Conservation (phyloP, 2,329 filamentous ascomycete species). For the Acephala macrosclerotiorum region DNA sequence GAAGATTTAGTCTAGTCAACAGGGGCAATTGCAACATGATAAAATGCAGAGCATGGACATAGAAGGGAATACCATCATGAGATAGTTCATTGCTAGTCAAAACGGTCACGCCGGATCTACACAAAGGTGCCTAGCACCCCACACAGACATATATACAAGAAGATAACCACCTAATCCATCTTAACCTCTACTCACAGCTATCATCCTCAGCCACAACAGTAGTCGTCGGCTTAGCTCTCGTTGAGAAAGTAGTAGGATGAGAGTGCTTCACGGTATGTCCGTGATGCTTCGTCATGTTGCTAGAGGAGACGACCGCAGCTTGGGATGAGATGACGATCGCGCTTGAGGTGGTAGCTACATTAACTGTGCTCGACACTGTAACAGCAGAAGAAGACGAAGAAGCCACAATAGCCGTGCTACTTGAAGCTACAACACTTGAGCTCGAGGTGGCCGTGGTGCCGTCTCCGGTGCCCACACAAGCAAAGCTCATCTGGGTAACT, state of each 20-base stretch:
- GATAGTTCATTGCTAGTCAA: no score
- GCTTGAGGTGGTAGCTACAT: background rate
- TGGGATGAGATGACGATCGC: background rate
- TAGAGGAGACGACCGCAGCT: background rate
- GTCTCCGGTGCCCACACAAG: slow-evolving; percentile 47
- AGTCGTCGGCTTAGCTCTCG: background rate
- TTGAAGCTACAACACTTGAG: slow-evolving; percentile 12
- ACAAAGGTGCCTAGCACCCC: background rate
- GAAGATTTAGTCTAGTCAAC: no score
- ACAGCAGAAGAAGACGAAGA: background rate
- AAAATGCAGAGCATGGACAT: no score
- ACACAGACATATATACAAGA: slow-evolving; percentile 1
- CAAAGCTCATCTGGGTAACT: slow-evolving; percentile 59
- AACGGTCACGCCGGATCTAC: no score
- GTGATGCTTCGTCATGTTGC: background rate
- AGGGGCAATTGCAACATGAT: no score
- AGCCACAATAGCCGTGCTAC: background rate
- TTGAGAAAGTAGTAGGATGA: background rate
- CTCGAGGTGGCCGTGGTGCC: background rate
- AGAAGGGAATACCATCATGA: no score
- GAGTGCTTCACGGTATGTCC: background rate
- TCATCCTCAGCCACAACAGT: background rate
- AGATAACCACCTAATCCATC: background rate
- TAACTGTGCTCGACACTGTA: background rate
- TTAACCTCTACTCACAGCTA: background rate